Evolutionary conservation across 495 filamentous ascomycete species (phyloP), one percentile per base, ranked within the genome.

Genomic region (Tetracladium setigerum): DNA sequence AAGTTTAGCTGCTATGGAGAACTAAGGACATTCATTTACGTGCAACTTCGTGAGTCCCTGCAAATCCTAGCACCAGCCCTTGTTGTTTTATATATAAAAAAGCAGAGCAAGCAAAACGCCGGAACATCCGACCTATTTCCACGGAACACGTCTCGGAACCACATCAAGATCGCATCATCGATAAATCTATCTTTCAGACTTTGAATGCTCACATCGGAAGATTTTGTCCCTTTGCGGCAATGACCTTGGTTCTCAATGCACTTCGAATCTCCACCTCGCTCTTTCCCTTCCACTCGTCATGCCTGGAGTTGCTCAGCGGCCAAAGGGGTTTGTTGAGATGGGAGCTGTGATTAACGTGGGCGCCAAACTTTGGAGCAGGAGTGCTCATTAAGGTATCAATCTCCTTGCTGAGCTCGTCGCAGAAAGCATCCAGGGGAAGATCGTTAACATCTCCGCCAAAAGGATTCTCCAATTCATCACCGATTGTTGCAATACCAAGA

Each of bases 361-460:
- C 72, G 10, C 73, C 63, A 38, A 72, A 62, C 24, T 70, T 68
- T 5, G 76, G 76, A n/a, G 78, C 65, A 13, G 75, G 72, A 1
- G 62, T 71, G 31, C 73, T 71, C 7, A 79, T 79, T 49, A 95
- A 79, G 15, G 84, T 74, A 54, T 89, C 84, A 56, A 95, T 68
- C 50, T 95, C 88, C 9, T 70, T 49, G 3, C 76, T 73, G 38
- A 95, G 68, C 55, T 84, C 78, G 8, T 78, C 71, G 62, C 87
- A 91, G 70, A 83, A 94, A 0, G 68, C 67, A 61, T 89, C 86
- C 0, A 94, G 73, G 8, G 85, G 84, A 12, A 95, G 70, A 60
- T 95, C 89, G 58, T 94, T 94, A 50, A 89, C 86, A 60, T 94
- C 89, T 42, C 79, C 67, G 19, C 89, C 87, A 63, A 95, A 94